These are phyloP conservation scores for Hypoxylon fuscum DNA, from an alignment of 495 filamentous ascomycete genomes.

Conservation along the genomic window DNA sequence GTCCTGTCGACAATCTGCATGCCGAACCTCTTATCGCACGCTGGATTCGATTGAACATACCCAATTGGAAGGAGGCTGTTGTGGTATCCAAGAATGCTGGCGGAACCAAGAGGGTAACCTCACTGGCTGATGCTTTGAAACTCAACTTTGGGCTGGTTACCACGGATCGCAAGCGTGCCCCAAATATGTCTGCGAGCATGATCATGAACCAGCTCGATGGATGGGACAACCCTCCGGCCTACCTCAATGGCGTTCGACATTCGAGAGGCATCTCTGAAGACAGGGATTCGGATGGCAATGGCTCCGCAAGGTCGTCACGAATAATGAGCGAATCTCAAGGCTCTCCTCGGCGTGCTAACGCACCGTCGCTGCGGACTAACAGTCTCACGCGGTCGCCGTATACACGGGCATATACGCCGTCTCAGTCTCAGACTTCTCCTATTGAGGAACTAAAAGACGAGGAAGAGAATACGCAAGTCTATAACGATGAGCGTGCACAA, in stretches of 20 bases:
- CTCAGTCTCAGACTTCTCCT: slow-evolving; percentile 51
- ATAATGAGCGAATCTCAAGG: slow-evolving; percentile 48
- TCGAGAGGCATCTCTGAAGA: slow-evolving; percentile 33
- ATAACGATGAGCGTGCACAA: slow-evolving; percentile 83
- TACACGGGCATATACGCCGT: slow-evolving; percentile 45
- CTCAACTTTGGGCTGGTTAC: slow-evolving; percentile 97
- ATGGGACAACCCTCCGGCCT: slow-evolving; percentile 39
- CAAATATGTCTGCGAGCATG: slow-evolving; percentile 75
- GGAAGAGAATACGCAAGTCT: slow-evolving; percentile 67
- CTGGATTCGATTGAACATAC: slow-evolving; percentile 91
- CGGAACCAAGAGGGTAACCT: slow-evolving; percentile 96
- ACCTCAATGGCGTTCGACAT: slow-evolving; percentile 40
- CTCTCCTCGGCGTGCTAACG: slow-evolving; percentile 50
- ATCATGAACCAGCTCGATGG: slow-evolving; percentile 63
- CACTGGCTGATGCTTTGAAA: slow-evolving; percentile 93
- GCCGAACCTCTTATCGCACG: slow-evolving; percentile 95
- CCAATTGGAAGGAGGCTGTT: slow-evolving; percentile 87
- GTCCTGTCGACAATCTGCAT: slow-evolving; percentile 96
- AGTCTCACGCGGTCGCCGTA: slow-evolving; percentile 39
- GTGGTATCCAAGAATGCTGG: slow-evolving; percentile 98
- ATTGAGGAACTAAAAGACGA: slow-evolving; percentile 53
- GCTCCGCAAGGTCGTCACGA: slow-evolving; percentile 37
- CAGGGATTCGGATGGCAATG: slow-evolving; percentile 36
- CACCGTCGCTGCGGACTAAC: slow-evolving; percentile 41
- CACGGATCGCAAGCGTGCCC: slow-evolving; percentile 80